phyloP scores from a whole-genome alignment of 768 basidiomycete species.

The Inosperma sp. region DNA sequence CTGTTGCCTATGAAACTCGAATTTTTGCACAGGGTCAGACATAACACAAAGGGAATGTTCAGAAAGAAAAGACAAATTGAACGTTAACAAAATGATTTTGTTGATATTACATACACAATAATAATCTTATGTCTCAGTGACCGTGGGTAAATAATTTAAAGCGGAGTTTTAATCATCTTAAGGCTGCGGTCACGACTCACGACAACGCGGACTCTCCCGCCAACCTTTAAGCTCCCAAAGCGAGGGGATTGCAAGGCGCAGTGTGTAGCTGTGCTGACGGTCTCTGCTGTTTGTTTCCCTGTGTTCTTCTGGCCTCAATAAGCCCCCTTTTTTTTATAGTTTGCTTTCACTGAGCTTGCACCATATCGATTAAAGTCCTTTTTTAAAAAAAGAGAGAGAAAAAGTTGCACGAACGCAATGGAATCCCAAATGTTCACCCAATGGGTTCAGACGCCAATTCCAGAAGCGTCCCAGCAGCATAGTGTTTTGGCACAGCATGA shows the following conservation, averaged over 20 bases:
- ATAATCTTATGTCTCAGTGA: conserved; percentile 31
- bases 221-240: conserved; percentile 7
- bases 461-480: conserved; percentile 29
- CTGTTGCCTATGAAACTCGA: conserved; percentile 30
- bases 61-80: conserved; percentile 13
- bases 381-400: conserved; percentile 29
- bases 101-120: conserved; percentile 22
- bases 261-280: conserved; percentile 5
- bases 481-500: conserved; percentile 12
- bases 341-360: conserved; percentile 27
- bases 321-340: conserved; percentile 14
- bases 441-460: conserved; percentile 40
- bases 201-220: conserved; percentile 4
- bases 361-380: conserved; percentile 13
- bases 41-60: conserved; percentile 11
- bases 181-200: conserved; percentile 12
- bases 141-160: conserved; percentile 37
- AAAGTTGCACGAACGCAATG: conserved; percentile 27
- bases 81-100: too few relatives aligned
- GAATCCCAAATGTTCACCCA: conserved; percentile 42
- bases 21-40: conserved; percentile 20
- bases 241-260: not conserved
- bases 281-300: conserved; percentile 6
- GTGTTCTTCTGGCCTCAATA: conserved; percentile 9
- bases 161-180: conserved; percentile 23